Base-by-base conservation (phyloP, 768 basidiomycete genomes). In the Pleurotus sapidus region DNA sequence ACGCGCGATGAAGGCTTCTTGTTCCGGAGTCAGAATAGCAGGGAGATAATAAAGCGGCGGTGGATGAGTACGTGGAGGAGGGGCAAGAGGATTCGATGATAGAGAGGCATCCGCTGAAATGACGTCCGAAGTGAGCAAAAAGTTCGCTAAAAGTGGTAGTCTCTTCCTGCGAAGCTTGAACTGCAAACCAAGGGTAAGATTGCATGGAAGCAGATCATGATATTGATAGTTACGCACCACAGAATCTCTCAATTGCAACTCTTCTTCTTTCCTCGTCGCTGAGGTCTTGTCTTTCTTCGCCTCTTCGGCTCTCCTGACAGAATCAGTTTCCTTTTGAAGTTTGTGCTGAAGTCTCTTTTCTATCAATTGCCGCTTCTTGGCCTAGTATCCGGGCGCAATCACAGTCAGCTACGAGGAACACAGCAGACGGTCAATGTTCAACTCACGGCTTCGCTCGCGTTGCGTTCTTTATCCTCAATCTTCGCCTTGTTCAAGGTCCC, bases 401-500 rank as follows among this genome's bases (percentile, higher is more conserved):
- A 37, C 14, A 11, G 15, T 38, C 18, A 30, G 47, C 18, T 51
- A 34, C 53, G 3, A 37, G 5, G 15, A 15, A 3, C 17, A 0
- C 23, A 14, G 24, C 27, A 6, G 4, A 25, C 18, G 45, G 34
- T 39, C 12, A 42, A 58, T 3, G 39, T 38, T n/a, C 51, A 56
- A 51, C 74, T 48, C 59, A 92, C 91, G 65, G 91, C 89, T 64
- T 93, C 91, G 70, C 89, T 91, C n/a, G 87, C 86, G 67, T 80
- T 90, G 59, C 90, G 78, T 76, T 89, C 85, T 68, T 89, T 87
- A 70, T 91, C 91, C 76, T 93, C 91, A 62, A 82, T 86, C 76
- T 91, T 92, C 61, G 91, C 91, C 77, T 89, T 90, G 75, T 87
- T 90, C 60, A 93, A 81, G 62, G 91, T 93, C 53, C 89, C 89